These are phyloP conservation scores for Oryza officinalis DNA, from an alignment of 176 grass and related monocot species.

Conservation along the genomic window DNA sequence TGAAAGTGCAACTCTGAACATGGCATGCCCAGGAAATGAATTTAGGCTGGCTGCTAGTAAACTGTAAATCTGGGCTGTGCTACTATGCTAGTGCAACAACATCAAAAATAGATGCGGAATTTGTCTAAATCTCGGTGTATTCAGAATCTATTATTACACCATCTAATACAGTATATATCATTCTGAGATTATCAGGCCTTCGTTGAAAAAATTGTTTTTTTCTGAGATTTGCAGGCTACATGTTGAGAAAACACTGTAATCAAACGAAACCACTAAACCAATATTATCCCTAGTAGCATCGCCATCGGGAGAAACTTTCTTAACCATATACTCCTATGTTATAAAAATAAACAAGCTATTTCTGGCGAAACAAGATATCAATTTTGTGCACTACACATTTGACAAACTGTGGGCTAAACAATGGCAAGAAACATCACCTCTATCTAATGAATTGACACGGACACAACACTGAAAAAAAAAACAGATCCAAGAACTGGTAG, in stretches of 20 bases:
- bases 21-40: not conserved
- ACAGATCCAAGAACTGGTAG: not conserved
- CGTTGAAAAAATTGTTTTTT: too few relatives aligned
- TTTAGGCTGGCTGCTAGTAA: not conserved
- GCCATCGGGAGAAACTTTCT: not conserved
- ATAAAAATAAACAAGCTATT: not conserved
- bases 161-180: not conserved
- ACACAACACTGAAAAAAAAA: not conserved
- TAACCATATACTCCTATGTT: not conserved
- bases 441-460: not conserved
- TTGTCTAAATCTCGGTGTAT: not conserved
- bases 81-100: not conserved
- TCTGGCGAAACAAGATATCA: slow-evolving; percentile 15
- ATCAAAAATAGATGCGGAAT: not conserved
- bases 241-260: not conserved
- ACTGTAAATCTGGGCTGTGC: not conserved
- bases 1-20: not conserved
- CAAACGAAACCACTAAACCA: not conserved
- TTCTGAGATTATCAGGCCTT: not conserved
- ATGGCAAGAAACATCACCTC: not conserved
- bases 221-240: not conserved
- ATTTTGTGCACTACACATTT: slow-evolving; percentile 5
- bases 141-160: not conserved
- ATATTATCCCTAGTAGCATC: slow-evolving; percentile 21
- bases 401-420: not conserved